Evolutionary conservation across 1,284 basidiomycete genomes (phyloP), one percentile per base, ranked within the genome.

Genomic region (Cystobasidiaceae sp.): DNA sequence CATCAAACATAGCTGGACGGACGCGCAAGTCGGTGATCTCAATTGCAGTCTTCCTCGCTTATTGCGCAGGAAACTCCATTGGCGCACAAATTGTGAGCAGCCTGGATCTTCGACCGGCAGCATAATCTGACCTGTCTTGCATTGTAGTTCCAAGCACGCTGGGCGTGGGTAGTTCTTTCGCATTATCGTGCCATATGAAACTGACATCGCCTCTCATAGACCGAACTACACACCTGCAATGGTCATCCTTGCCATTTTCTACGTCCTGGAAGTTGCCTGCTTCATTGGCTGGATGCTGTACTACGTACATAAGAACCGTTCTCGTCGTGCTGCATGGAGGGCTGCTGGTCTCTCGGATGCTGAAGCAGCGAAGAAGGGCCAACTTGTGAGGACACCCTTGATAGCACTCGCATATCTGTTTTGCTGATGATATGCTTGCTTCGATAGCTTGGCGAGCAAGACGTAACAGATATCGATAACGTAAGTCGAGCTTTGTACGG

Each of bases 21-120:
- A 76, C 75, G 25, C 75, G 75, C 59, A 72, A 73, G 64, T 73
- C 71, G 28, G 70, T 75, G 9, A 70, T 74, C 11, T 69, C 70
- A 9, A 66, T 69, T 4, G 54, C 72, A 33, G 68, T 62, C 37
- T 77, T 76, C 66, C 71, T 74, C 64, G 72, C 71, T 13, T 76
- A 77, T 67, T 75, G 74, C 39, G 66, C 68, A 27, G 74, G 72
- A 46, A 71, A 69, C 57, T 30, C 27, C 34, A 27, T 62, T 4
- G 59, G 59, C n/a, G 59, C 56, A n/a, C 56, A 59, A 28, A 32
- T 59, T 4, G 43, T 59, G 30, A 19, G 56, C 33, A 4, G 33
- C 25, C 8, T 3, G 11, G 8, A 28, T 23, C 19, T 46, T 2
- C 44, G 15, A 8, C 44, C 49, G 21, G 6, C 21, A 7, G 23